Conservation (phyloP, 2,329 filamentous ascomycete species). For the Exophiala spinifera region DNA sequence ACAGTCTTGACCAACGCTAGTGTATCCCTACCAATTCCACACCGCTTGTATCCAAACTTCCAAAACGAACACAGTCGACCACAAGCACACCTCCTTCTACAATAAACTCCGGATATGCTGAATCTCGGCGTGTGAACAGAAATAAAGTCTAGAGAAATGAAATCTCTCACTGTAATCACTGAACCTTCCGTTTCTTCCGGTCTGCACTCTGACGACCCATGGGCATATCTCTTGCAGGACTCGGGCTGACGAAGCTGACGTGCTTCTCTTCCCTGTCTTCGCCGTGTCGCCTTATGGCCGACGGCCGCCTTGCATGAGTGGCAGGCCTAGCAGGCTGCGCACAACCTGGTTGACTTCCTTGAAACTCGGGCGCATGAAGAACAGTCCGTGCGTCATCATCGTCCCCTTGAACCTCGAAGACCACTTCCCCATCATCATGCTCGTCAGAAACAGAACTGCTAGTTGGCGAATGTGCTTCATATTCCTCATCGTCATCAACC, state of each 20-base stretch:
- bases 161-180: not conserved
- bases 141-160: constrained; percentile 9
- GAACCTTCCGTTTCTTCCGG: constrained; percentile 18
- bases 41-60: constrained; percentile 10
- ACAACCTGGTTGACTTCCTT: constrained; percentile 32
- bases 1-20: constrained; percentile 1
- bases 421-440: constrained; percentile 53
- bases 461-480: constrained; percentile 62
- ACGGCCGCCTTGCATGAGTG: constrained; percentile 34
- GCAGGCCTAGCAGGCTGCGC: constrained; percentile 36
- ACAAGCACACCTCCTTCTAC: not conserved
- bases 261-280: constrained; percentile 37
- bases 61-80: constrained; percentile 6
- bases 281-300: constrained; percentile 31
- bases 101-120: constrained; percentile 7
- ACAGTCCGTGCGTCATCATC: constrained; percentile 39
- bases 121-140: constrained; percentile 3
- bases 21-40: constrained; percentile 1
- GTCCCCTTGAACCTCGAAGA: constrained; percentile 47
- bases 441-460: constrained; percentile 53
- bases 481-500: constrained; percentile 77
- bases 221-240: constrained; percentile 28
- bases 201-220: constrained; percentile 13
- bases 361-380: constrained; percentile 35
- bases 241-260: constrained; percentile 38